Evolutionary conservation across 257 asterid genomes (phyloP).

Genomic region (Misopates orontium): DNA sequence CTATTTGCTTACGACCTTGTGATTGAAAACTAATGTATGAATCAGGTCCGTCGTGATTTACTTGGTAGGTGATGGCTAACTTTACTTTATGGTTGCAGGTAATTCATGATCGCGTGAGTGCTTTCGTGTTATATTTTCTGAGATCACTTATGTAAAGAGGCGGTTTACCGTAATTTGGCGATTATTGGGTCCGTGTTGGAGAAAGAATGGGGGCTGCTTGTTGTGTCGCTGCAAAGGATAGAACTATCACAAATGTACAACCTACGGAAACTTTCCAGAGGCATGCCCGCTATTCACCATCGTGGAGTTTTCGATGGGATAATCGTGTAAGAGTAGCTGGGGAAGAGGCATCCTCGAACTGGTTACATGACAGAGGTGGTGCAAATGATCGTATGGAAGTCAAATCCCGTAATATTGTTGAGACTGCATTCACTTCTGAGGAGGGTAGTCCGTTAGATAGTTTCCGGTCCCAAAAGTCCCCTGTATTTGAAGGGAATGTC

Average conservation of each 20-base stretch:
- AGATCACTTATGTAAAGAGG: constrained; percentile 30
- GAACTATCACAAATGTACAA: constrained; percentile 60
- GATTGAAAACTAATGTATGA: background rate
- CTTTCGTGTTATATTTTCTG: constrained; percentile 1
- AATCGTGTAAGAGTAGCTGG: constrained; percentile 87
- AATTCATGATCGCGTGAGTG: constrained; percentile 23
- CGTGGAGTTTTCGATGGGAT: constrained; percentile 98
- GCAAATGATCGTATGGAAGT: constrained; percentile 42
- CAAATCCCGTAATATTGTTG: constrained; percentile 61
- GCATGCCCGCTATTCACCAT: constrained; percentile 76
- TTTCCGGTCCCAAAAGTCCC: constrained; percentile 74
- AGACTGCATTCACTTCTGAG: constrained; percentile 71
- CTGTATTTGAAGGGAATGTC: constrained; percentile 62
- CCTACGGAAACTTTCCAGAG: constrained; percentile 61
- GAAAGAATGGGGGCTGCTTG: constrained; percentile 91
- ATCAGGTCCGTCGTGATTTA: background rate
- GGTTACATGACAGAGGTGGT: constrained; percentile 52
- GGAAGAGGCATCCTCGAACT: constrained; percentile 73
- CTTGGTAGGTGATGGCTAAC: constrained; percentile 1
- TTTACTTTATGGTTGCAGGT: constrained; percentile 31
- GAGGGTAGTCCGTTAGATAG: constrained; percentile 81
- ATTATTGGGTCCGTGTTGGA: constrained; percentile 31
- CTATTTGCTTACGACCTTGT: background rate
- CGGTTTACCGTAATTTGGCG: constrained; percentile 10
- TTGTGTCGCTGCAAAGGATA: constrained; percentile 88